Conservation (phyloP, 2,329 filamentous ascomycete genomes). For the Xylaria sp. region DNA sequence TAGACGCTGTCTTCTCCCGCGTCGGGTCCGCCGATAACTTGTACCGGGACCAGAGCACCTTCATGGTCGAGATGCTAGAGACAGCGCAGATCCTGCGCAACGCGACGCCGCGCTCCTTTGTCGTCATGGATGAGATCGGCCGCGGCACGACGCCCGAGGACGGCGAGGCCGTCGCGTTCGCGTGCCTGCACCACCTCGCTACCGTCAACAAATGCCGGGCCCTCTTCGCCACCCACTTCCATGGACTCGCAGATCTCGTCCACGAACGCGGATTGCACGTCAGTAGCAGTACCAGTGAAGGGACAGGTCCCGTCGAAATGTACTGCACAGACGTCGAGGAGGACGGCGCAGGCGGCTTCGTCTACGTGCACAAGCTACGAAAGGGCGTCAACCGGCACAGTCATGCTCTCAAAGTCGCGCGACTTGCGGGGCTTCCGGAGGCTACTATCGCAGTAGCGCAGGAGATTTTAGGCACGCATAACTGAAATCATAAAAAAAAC, state of each 20-base stretch:
- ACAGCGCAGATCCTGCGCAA: constrained; percentile 88
- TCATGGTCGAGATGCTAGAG: constrained; percentile 99
- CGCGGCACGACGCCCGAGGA: constrained; percentile 94
- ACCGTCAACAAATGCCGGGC: constrained; percentile 80
- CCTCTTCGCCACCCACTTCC: constrained; percentile 96
- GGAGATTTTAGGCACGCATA: constrained; percentile 58
- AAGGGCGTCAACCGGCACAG: constrained; percentile 86
- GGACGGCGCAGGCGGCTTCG: constrained; percentile 74
- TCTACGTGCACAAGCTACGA: constrained; percentile 84
- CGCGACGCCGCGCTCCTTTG: constrained; percentile 85
- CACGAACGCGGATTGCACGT: constrained; percentile 57
- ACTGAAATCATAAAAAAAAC: background rate
- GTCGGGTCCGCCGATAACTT: constrained; percentile 94
- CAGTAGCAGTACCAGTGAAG: constrained; percentile 45
- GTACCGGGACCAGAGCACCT: constrained; percentile 94
- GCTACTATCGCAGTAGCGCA: constrained; percentile 75
- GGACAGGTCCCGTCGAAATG: constrained; percentile 62
- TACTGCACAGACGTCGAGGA: constrained; percentile 94
- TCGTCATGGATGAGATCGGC: constrained; percentile 98
- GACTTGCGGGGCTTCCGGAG: constrained; percentile 82
- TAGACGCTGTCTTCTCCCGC: constrained; percentile 96
- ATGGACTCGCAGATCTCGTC: constrained; percentile 82
- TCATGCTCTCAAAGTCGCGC: constrained; percentile 95
- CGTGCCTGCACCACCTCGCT: constrained; percentile 85
- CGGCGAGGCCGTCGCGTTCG: constrained; percentile 88